phyloP scores from a whole-genome alignment of 345 rosid species.

The Cardamine chenopodiifolia region DNA sequence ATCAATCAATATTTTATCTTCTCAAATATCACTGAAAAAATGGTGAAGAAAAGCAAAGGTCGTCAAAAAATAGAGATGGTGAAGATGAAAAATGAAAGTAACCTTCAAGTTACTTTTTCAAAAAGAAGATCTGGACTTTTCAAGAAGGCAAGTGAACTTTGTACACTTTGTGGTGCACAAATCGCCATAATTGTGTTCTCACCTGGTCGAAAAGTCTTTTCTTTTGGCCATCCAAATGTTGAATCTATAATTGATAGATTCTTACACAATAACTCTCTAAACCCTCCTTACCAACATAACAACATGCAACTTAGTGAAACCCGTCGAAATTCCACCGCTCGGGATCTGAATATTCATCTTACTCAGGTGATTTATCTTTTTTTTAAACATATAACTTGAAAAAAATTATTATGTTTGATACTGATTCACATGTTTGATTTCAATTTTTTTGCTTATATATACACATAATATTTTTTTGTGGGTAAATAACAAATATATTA shows the following conservation, averaged over 20 bases:
- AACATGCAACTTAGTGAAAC: constrained; percentile 40
- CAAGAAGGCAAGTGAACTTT: constrained; percentile 41
- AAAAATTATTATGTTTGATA: neutral
- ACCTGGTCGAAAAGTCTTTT: constrained; percentile 49
- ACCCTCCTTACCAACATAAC: neutral
- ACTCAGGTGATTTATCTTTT: constrained; percentile 36
- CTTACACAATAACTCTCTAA: constrained; percentile 26
- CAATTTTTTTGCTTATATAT: neutral
- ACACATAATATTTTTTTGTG: neutral
- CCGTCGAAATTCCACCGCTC: constrained; percentile 48
- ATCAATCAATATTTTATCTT: neutral
- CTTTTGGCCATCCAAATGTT: constrained; percentile 63
- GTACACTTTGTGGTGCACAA: constrained; percentile 37
- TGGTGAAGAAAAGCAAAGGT: constrained; percentile 46
- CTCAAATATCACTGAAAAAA: neutral
- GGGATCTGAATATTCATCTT: constrained; percentile 51
- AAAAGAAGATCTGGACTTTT: constrained; percentile 39
- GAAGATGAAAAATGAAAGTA: constrained; percentile 35
- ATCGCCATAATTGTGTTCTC: constrained; percentile 25
- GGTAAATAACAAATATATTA: neutral
- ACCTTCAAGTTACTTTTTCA: constrained; percentile 41
- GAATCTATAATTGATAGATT: constrained; percentile 47
- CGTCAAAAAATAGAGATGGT: constrained; percentile 36
- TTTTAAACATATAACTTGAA: neutral
- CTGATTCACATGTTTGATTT: neutral